phyloP scores from a whole-genome alignment of 169 alveolate species.

The Eimeria zaria region DNA sequence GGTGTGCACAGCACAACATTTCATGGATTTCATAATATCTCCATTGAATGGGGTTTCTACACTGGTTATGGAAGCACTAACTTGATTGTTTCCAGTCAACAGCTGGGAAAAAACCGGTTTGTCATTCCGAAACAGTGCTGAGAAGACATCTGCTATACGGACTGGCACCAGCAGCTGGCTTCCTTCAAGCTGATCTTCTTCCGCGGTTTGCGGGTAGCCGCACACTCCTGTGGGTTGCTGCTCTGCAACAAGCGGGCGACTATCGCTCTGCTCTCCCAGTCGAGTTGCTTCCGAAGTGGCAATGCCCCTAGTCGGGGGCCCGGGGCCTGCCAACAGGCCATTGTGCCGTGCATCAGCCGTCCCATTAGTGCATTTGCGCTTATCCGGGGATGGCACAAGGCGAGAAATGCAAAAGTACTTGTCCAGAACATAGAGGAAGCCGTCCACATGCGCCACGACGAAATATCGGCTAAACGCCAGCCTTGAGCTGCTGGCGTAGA shows the following conservation, averaged over 20 bases:
- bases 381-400: conserved; percentile 31
- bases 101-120: conserved; percentile 63
- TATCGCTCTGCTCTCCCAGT: background rate
- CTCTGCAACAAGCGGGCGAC: background rate
- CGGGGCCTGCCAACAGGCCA: background rate
- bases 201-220: background rate
- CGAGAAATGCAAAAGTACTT: conserved; percentile 64
- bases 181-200: background rate
- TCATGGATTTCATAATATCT: background rate
- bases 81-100: conserved; percentile 53
- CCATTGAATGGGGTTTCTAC: background rate
- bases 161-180: conserved; percentile 50
- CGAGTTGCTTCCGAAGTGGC: conserved; percentile 16
- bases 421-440: conserved; percentile 60
- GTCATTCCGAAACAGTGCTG: conserved; percentile 20
- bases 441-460: conserved; percentile 75
- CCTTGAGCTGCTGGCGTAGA: conserved; percentile 64
- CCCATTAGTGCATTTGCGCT: background rate
- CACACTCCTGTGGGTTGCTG: background rate
- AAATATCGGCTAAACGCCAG: conserved; percentile 70
- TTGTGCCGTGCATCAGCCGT: background rate
- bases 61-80: background rate
- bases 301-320: background rate
- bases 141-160: conserved; percentile 55
- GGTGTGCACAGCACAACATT: background rate